phyloP scores from a whole-genome alignment of 495 filamentous ascomycete genomes.

The Podospora sp. region DNA sequence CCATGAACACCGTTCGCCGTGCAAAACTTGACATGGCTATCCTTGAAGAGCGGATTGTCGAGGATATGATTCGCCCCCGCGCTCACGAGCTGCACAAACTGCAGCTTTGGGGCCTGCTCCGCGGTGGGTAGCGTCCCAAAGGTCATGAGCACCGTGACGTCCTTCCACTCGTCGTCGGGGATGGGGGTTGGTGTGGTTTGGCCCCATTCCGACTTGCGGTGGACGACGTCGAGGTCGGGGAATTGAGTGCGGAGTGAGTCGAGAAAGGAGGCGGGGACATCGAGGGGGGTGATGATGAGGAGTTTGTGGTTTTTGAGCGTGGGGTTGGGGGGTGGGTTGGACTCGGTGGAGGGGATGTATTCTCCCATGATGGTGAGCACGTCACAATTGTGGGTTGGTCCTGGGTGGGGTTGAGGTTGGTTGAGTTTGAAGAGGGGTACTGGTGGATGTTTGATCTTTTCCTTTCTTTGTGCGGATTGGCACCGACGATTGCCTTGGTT shows the following conservation, averaged over 20 bases:
- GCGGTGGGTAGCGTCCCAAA: conserved; percentile 52
- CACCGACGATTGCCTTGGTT: too few species aligned
- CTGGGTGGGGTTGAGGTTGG: background rate
- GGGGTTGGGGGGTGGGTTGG: conserved; percentile 45
- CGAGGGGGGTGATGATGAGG: conserved; percentile 50
- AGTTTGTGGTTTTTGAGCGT: conserved; percentile 49
- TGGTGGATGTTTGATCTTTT: background rate
- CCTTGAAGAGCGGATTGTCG: conserved; percentile 63
- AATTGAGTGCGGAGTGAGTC: conserved; percentile 51
- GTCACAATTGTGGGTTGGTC: too few species aligned
- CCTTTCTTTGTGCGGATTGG: too few species aligned
- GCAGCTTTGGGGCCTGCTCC: conserved; percentile 57
- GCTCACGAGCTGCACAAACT: conserved; percentile 73
- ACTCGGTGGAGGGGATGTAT: conserved; percentile 7
- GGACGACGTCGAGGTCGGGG: conserved; percentile 53
- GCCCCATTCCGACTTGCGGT: conserved; percentile 21
- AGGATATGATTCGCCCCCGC: conserved; percentile 74
- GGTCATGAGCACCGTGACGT: conserved; percentile 67
- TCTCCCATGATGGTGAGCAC: conserved; percentile 3
- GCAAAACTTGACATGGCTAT: conserved; percentile 65
- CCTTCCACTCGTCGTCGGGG: conserved; percentile 52
- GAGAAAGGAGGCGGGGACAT: conserved; percentile 43
- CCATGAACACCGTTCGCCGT: conserved; percentile 79
- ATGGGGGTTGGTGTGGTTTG: background rate
- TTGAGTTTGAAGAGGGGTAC: background rate